Conservation (phyloP, 371 early-diverging fungal species). For the Syncephalastrum contaminatum region DNA sequence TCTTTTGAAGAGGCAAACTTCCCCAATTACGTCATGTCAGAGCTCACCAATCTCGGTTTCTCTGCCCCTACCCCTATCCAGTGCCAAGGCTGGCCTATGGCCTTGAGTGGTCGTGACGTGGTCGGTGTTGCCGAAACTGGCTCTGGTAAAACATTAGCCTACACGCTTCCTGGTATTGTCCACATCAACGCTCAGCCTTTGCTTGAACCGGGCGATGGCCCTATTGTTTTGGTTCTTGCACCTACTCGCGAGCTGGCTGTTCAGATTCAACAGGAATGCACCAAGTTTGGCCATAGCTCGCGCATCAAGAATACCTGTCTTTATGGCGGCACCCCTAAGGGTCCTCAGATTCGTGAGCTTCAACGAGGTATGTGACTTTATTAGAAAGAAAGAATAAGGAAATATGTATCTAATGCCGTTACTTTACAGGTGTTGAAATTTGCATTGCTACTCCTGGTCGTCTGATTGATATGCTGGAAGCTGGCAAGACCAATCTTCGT, state of each 20-base stretch:
- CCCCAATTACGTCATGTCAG: conserved; percentile 83
- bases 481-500: conserved; percentile 85
- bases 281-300: conserved; percentile 86
- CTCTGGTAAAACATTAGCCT: conserved; percentile 98
- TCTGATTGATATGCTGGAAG: conserved; percentile 96
- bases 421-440: conserved; percentile 81
- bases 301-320: conserved; percentile 93
- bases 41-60: conserved; percentile 86
- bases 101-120: conserved; percentile 96
- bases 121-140: conserved; percentile 99
- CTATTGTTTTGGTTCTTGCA: conserved; percentile 91
- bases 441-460: conserved; percentile 99
- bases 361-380: conserved; percentile 40
- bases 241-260: conserved; percentile 95
- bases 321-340: conserved; percentile 96
- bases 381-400: not conserved
- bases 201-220: conserved; percentile 95
- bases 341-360: conserved; percentile 94
- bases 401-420: not conserved
- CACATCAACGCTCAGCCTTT: conserved; percentile 98
- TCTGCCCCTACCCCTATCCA: conserved; percentile 96
- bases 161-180: conserved; percentile 95
- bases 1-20: conserved; percentile 84
- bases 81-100: conserved; percentile 99
- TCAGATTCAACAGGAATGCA: conserved; percentile 93